Evolutionary conservation across 257 asterid species (phyloP).

Genomic region (Solanum rostratum): DNA sequence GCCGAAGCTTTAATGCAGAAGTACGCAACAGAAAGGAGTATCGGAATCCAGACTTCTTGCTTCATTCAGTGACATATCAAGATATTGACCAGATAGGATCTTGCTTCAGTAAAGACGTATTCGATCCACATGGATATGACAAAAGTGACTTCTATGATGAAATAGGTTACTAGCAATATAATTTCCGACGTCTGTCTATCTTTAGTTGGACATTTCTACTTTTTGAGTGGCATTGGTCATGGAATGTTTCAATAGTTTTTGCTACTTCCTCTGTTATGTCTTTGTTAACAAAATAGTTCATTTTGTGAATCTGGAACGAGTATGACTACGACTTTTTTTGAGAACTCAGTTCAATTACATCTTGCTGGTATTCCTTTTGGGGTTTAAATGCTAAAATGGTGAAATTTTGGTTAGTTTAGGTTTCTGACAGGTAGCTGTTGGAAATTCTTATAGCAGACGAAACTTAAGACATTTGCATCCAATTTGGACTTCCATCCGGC

Average conservation of each 20-base stretch:
- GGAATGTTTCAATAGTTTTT: background rate
- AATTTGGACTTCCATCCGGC: background rate
- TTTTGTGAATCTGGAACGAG: background rate
- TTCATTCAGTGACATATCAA: constrained; percentile 95
- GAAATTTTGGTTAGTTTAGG: background rate
- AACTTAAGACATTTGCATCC: background rate
- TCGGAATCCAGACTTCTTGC: constrained; percentile 89
- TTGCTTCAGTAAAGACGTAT: constrained; percentile 85
- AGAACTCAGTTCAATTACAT: background rate
- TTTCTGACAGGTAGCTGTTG: background rate
- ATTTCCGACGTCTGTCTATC: background rate
- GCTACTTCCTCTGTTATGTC: background rate
- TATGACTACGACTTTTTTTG: background rate
- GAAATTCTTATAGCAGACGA: background rate
- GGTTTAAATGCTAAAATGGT: background rate
- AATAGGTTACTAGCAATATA: constrained; percentile 40
- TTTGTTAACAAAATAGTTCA: background rate
- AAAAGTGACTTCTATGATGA: constrained; percentile 85
- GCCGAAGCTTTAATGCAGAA: constrained; percentile 86
- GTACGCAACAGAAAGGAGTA: constrained; percentile 91
- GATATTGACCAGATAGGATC: constrained; percentile 93
- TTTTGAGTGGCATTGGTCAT: background rate
- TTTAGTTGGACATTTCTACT: background rate
- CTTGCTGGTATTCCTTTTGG: background rate
- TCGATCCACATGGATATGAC: constrained; percentile 97